phyloP scores from a whole-genome alignment of 306 rosid genomes.

The Sophora flavescens region DNA sequence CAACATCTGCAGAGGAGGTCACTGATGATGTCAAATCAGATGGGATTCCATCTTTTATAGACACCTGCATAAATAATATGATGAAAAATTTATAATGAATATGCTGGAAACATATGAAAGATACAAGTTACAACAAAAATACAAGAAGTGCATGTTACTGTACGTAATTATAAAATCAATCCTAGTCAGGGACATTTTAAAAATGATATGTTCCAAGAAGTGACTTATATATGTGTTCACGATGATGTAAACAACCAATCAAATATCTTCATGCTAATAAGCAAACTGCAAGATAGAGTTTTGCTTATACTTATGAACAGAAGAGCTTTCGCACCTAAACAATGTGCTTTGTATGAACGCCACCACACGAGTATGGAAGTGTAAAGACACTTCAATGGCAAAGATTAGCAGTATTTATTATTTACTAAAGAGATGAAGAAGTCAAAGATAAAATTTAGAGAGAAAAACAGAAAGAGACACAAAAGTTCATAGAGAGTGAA shows the following conservation, averaged over 20 bases:
- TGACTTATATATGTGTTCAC: slow-evolving; percentile 19
- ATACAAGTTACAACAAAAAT: background rate
- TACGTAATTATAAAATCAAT: slow-evolving; percentile 21
- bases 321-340: slow-evolving; percentile 11
- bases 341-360: background rate
- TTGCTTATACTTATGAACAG: slow-evolving; percentile 9
- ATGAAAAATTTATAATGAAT: background rate
- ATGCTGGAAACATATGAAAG: slow-evolving; percentile 3
- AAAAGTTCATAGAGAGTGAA: background rate
- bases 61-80: slow-evolving; percentile 54
- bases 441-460: background rate
- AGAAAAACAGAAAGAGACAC: slow-evolving; percentile 23
- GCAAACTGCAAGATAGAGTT: background rate
- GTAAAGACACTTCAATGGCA: slow-evolving; percentile 9
- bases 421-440: background rate
- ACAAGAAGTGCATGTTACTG: background rate
- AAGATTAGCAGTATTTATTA: background rate
- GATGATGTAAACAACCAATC: too few species aligned
- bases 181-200: background rate
- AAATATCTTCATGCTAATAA: too few species aligned
- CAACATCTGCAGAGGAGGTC: slow-evolving; percentile 48
- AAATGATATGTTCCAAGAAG: slow-evolving; percentile 1
- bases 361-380: too few species aligned
- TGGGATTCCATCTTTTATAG: slow-evolving; percentile 55
- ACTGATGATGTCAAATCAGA: slow-evolving; percentile 45